A percentile compares a stretch with the other conserved stretches of the same genome.
Conservation (phyloP, 2,329 filamentous ascomycete species). For the Colletotrichum trifolii region DNA sequence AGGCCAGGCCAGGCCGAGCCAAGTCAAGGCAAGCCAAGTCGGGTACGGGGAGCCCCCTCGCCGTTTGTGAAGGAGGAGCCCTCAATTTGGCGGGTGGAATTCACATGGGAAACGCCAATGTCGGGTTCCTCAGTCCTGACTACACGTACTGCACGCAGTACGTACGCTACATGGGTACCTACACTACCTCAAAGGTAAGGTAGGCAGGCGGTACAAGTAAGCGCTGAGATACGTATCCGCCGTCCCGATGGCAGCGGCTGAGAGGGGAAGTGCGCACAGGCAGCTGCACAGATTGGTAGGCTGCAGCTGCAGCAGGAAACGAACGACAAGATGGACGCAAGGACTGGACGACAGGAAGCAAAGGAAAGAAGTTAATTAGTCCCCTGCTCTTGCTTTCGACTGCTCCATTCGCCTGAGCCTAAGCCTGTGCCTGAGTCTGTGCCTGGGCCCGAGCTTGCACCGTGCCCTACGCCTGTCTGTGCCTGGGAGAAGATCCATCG, state of each 20-base stretch:
- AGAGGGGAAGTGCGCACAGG: no score
- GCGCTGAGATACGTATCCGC: neutral
- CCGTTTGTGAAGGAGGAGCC: slow-evolving; percentile 27
- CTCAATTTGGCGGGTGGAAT: slow-evolving; percentile 16
- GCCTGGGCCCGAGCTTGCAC: no score
- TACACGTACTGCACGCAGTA: no score
- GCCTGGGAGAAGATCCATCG: no score
- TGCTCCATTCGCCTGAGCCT: no score
- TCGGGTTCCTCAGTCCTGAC: slow-evolving; percentile 22
- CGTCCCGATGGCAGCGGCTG: no score
- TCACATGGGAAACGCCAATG: slow-evolving; percentile 23
- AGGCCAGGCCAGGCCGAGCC: no score
- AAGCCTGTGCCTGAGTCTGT: no score
- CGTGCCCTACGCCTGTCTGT: no score
- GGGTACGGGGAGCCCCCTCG: slow-evolving; percentile 19
- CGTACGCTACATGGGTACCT: no score
- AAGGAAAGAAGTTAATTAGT: slow-evolving; percentile 12
- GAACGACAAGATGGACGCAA: neutral
- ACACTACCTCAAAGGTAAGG: no score
- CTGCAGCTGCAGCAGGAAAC: neutral
- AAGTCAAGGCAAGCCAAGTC: neutral
- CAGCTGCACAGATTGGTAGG: neutral
- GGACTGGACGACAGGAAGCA: neutral
- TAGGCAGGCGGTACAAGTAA: neutral
- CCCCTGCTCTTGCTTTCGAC: slow-evolving; percentile 5